phyloP scores from a whole-genome alignment of 164 flowering plant species.

The Vitis riparia region DNA sequence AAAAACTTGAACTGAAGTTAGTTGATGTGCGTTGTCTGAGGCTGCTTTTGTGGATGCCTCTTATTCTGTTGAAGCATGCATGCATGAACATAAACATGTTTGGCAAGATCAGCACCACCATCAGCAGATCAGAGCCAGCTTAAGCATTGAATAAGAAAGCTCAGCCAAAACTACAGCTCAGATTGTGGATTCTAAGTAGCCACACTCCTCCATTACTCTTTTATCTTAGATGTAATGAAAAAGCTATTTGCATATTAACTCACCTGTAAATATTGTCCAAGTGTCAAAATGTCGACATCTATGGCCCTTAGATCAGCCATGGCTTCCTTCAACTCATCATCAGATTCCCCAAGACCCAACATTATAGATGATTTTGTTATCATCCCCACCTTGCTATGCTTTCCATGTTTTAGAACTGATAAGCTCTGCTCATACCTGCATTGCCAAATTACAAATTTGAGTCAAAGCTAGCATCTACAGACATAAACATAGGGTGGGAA shows the following conservation, averaged over 20 bases:
- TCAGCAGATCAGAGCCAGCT: not conserved
- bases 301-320: conserved; percentile 85
- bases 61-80: too few relatives aligned
- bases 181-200: too few relatives aligned
- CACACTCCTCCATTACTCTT: too few relatives aligned
- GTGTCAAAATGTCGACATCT: conserved; percentile 85
- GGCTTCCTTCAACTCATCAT: conserved; percentile 80
- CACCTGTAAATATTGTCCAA: conserved; percentile 95
- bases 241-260: conserved; percentile 4
- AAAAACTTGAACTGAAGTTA: not conserved
- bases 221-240: too few relatives aligned
- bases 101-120: not conserved
- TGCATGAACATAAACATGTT: not conserved
- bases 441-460: conserved; percentile 13
- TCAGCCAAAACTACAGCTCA: not conserved
- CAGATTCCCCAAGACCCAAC: conserved; percentile 96
- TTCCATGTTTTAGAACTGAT: conserved; percentile 81
- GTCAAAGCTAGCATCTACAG: too few relatives aligned
- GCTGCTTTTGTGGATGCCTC: too few relatives aligned
- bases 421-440: conserved; percentile 88
- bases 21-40: not conserved
- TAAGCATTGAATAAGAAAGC: not conserved
- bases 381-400: conserved; percentile 74
- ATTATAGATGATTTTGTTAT: conserved; percentile 91
- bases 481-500: too few relatives aligned